Percentiles rank a stretch among this genome's conserved stretches.
phyloP scores from a whole-genome alignment of 495 filamentous ascomycete species.

The Alectoria sarmentosa region DNA sequence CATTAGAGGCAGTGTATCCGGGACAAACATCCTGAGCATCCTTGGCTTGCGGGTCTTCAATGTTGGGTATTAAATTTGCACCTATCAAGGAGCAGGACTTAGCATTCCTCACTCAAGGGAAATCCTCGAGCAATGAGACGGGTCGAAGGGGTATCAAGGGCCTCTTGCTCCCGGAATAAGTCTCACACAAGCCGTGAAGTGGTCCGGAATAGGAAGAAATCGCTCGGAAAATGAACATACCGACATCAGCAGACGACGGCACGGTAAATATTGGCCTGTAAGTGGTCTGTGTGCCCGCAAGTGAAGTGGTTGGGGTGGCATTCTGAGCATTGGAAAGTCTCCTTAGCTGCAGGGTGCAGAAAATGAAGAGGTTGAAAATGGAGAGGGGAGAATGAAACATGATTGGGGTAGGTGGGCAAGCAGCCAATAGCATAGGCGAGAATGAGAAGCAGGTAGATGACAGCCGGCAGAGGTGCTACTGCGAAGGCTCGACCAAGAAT shows the following conservation, averaged over 20 bases:
- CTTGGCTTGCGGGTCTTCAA: slow-evolving; percentile 63
- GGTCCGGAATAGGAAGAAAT: not conserved
- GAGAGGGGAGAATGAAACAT: slow-evolving; percentile 19
- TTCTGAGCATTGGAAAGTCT: slow-evolving; percentile 11
- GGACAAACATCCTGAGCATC: slow-evolving; percentile 63
- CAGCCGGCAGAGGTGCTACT: not conserved
- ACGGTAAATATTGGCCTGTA: slow-evolving; percentile 40
- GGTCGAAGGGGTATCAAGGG: not conserved
- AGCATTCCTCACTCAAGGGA: not conserved
- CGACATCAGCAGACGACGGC: slow-evolving; percentile 49
- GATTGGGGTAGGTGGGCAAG: slow-evolving; percentile 8
- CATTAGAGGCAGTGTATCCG: slow-evolving; percentile 51
- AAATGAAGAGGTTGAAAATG: slow-evolving; percentile 20
- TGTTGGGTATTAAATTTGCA: slow-evolving; percentile 57
- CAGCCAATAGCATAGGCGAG: slow-evolving; percentile 11
- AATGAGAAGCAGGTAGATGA: slow-evolving; percentile 18
- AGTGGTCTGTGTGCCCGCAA: slow-evolving; percentile 18
- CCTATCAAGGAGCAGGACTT: slow-evolving; percentile 23
- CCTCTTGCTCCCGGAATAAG: not conserved
- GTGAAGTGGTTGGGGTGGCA: not conserved
- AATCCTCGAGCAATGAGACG: not conserved
- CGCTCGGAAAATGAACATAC: not conserved
- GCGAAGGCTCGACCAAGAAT: slow-evolving; percentile 6
- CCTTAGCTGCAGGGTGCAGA: slow-evolving; percentile 15
- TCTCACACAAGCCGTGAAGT: not conserved